Conservation (phyloP, 1,284 basidiomycete genomes). For the Tylopilus sp. region DNA sequence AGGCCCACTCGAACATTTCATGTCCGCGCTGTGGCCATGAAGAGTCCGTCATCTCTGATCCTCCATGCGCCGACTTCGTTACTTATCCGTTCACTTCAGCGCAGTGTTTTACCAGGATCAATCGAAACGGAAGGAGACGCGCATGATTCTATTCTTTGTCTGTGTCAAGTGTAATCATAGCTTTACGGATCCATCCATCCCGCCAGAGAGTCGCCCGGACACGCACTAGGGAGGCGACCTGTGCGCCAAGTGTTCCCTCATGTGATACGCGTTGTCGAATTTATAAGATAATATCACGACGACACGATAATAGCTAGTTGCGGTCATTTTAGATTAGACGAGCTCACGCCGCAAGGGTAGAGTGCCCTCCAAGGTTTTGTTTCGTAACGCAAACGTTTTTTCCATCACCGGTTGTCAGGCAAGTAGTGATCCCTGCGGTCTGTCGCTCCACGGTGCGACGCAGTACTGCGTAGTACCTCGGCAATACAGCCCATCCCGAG, state of each 20-base stretch:
- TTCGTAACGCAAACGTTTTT: background rate
- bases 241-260: slow-evolving; percentile 1
- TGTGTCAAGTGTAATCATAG: slow-evolving; percentile 82
- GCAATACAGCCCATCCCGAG: background rate
- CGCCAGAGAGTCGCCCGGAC: slow-evolving; percentile 29
- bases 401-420: background rate
- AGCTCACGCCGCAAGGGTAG: background rate
- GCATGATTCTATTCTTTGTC: slow-evolving; percentile 91
- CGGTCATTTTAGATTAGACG: background rate
- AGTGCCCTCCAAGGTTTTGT: background rate
- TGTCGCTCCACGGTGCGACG: too few species aligned
- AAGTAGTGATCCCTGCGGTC: background rate
- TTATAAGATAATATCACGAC: background rate
- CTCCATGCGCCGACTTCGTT: slow-evolving; percentile 2
- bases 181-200: slow-evolving; percentile 69
- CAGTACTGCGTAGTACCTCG: too few species aligned
- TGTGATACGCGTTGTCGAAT: background rate
- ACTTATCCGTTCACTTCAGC: slow-evolving; percentile 40
- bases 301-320: background rate
- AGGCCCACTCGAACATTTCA: slow-evolving; percentile 71
- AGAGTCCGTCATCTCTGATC: slow-evolving; percentile 50
- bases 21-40: slow-evolving; percentile 71
- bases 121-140: slow-evolving; percentile 87
- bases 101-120: slow-evolving; percentile 93
- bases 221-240: slow-evolving; percentile 17